These are phyloP conservation scores for Leccinum aurantiacum DNA, from an alignment of 768 basidiomycete species.

Conservation along the genomic window DNA sequence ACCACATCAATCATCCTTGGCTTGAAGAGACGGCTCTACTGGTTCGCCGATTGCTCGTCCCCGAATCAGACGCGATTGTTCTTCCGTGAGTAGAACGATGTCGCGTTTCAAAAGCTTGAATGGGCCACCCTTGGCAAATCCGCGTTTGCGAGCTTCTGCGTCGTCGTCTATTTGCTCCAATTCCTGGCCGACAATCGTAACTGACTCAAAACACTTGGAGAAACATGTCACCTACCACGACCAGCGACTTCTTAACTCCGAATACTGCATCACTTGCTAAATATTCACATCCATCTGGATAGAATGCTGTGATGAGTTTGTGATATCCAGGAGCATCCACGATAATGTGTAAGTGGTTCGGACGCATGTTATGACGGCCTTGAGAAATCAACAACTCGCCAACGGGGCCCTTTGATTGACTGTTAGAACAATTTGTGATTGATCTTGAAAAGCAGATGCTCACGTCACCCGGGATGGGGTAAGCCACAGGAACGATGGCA, in stretches of 20 bases:
- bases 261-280: conserved; percentile 75
- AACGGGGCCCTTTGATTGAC: conserved; percentile 57
- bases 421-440: conserved; percentile 10
- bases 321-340: conserved; percentile 71
- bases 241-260: conserved; percentile 76
- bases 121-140: conserved; percentile 43
- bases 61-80: conserved; percentile 37
- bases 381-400: conserved; percentile 56
- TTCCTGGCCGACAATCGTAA: conserved; percentile 36
- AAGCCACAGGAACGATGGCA: conserved; percentile 64
- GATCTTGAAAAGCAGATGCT: conserved; percentile 15
- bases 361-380: conserved; percentile 72
- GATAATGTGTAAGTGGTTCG: conserved; percentile 78
- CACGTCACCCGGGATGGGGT: conserved; percentile 75
- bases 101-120: conserved; percentile 51
- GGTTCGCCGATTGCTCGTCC: conserved; percentile 16
- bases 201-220: background rate
- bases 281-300: conserved; percentile 68
- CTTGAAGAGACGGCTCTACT: background rate
- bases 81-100: conserved; percentile 44
- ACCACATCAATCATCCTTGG: background rate
- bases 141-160: conserved; percentile 50
- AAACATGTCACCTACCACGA: conserved; percentile 55
- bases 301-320: conserved; percentile 71
- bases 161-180: conserved; percentile 54